These are phyloP conservation scores for Penicillium sp. DNA, from an alignment of 2,329 filamentous ascomycete genomes.

Conservation along the genomic window DNA sequence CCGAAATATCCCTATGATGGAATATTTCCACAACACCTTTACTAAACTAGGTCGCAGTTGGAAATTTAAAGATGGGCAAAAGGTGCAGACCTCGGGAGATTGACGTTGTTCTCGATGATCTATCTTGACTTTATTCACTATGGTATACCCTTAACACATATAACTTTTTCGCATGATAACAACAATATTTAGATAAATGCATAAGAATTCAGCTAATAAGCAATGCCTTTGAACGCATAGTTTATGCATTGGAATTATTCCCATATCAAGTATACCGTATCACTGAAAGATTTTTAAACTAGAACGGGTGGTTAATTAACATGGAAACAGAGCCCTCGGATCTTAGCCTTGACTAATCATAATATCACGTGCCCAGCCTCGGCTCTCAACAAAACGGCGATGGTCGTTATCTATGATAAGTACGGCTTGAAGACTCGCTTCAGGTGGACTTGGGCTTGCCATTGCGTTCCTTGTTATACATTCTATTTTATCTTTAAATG, in stretches of 20 bases:
- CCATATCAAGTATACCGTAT: neutral
- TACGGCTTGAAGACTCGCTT: neutral
- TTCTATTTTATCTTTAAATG: neutral
- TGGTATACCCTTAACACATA: too few species aligned
- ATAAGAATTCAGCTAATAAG: neutral
- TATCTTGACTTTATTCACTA: too few species aligned
- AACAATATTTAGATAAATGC: neutral
- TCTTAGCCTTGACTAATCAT: constrained; percentile 1
- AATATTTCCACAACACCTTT: too few species aligned
- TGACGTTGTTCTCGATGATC: too few species aligned
- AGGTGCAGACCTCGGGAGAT: too few species aligned
- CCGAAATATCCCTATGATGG: neutral
- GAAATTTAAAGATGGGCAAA: too few species aligned
- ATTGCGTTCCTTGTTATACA: neutral
- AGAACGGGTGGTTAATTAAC: neutral
- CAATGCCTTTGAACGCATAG: neutral
- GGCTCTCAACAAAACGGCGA: constrained; percentile 4
- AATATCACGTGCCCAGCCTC: constrained; percentile 1
- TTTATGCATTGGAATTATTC: neutral
- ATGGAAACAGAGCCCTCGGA: too few species aligned
- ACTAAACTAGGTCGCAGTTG: too few species aligned
- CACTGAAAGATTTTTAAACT: neutral
- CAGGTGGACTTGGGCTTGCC: neutral
- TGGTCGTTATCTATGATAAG: neutral
- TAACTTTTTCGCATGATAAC: neutral